phyloP scores from a whole-genome alignment of 2,329 filamentous ascomycete species.

The Penicillium sclerotigenum region DNA sequence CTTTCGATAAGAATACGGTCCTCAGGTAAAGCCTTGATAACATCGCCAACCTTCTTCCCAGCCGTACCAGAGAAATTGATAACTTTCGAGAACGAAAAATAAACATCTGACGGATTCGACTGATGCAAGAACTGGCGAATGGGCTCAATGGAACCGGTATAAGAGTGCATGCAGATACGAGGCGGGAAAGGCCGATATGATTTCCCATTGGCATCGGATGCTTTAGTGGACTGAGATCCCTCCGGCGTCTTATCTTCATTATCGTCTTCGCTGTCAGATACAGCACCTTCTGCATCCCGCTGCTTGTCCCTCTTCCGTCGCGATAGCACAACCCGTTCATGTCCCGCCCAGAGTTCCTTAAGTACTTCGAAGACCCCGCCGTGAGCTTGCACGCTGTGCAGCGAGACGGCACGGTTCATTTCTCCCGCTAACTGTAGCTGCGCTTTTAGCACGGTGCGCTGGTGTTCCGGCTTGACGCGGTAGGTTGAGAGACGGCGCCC shows the following conservation, averaged over 20 bases:
- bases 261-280: conserved; percentile 20
- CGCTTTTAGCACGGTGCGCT: conserved; percentile 55
- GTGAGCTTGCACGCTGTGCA: conserved; percentile 64
- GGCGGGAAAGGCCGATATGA: conserved; percentile 69
- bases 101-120: conserved; percentile 71
- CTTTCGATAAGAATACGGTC: conserved; percentile 82
- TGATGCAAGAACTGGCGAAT: conserved; percentile 74
- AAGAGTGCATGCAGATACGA: conserved; percentile 89
- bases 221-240: neutral
- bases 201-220: neutral
- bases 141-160: conserved; percentile 72
- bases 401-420: conserved; percentile 55
- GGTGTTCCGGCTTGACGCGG: conserved; percentile 56
- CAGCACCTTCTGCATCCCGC: conserved; percentile 31
- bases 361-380: conserved; percentile 57
- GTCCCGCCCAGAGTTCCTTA: conserved; percentile 56
- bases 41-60: conserved; percentile 59
- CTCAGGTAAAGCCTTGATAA: conserved; percentile 70
- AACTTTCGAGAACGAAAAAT: conserved; percentile 80
- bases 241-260: neutral
- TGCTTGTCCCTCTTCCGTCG: conserved; percentile 47
- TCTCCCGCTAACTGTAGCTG: conserved; percentile 60
- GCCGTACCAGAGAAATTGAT: conserved; percentile 68
- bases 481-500: conserved; percentile 57
- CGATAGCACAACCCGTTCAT: conserved; percentile 51